Percentiles rank a stretch among this genome's conserved stretches.
Conservation (phyloP, 2,329 filamentous ascomycete genomes). For the Ophiostoma sp. region DNA sequence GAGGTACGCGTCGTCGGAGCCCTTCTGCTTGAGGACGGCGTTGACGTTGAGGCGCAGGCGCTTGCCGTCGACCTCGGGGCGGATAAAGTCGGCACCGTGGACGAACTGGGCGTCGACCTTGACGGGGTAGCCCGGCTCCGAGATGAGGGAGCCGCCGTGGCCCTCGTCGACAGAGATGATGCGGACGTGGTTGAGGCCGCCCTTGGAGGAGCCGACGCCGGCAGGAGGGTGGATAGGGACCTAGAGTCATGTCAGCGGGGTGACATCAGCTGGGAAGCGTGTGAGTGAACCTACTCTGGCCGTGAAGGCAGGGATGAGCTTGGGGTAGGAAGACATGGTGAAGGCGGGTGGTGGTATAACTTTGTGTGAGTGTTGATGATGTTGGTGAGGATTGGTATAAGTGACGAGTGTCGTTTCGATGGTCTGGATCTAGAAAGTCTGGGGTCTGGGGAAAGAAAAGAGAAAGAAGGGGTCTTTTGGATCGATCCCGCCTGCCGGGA, state of each 20-base stretch:
- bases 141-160: slow-evolving; percentile 38
- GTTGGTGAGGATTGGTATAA: background rate
- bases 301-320: slow-evolving; percentile 45
- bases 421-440: background rate
- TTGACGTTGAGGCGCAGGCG: slow-evolving; percentile 45
- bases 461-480: background rate
- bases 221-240: slow-evolving; percentile 36
- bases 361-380: background rate
- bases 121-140: slow-evolving; percentile 42
- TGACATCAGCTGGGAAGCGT: background rate
- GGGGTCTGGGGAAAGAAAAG: background rate
- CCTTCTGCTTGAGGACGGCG: slow-evolving; percentile 39
- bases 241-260: slow-evolving; percentile 20
- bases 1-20: slow-evolving; percentile 37
- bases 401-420: background rate
- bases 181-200: slow-evolving; percentile 37
- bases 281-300: slow-evolving; percentile 34
- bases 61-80: slow-evolving; percentile 39
- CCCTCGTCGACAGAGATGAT: slow-evolving; percentile 31
- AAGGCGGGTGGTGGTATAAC: background rate
- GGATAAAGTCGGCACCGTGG: slow-evolving; percentile 46
- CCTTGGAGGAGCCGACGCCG: slow-evolving; percentile 35
- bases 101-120: slow-evolving; percentile 41
- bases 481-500: background rate
- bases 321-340: slow-evolving; percentile 43